These are phyloP conservation scores for Cryphonectria radicalis DNA, from an alignment of 2,329 filamentous ascomycete genomes.

Conservation along the genomic window DNA sequence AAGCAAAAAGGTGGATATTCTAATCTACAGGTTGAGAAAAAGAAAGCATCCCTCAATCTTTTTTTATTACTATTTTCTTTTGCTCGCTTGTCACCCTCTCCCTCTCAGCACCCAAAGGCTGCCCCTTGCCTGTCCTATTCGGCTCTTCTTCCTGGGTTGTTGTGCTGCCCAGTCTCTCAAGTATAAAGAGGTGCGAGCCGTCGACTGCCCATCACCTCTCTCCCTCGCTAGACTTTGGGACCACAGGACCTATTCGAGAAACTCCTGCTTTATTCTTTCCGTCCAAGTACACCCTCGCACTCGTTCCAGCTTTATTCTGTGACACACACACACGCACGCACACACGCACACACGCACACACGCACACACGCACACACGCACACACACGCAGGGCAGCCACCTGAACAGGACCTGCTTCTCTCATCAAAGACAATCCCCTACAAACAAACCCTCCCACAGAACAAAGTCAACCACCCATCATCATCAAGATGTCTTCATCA, in stretches of 20 bases:
- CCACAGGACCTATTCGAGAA: slow-evolving; percentile 4
- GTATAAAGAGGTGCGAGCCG: slow-evolving; percentile 28
- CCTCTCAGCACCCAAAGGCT: slow-evolving; percentile 17
- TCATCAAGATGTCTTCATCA: slow-evolving; percentile 26
- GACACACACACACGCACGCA: background rate
- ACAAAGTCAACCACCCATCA: slow-evolving; percentile 14
- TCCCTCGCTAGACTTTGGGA: slow-evolving; percentile 12
- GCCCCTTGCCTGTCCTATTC: background rate
- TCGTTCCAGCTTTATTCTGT: background rate
- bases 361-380: background rate
- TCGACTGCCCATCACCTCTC: slow-evolving; percentile 21
- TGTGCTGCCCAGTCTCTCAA: slow-evolving; percentile 21
- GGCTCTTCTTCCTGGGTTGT: background rate
- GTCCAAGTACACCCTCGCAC: background rate
- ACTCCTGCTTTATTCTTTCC: background rate
- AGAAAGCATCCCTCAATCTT: slow-evolving; percentile 11
- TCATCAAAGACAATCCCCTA: background rate
- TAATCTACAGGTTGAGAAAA: slow-evolving; percentile 22
- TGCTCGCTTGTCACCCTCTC: background rate
- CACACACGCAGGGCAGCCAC: background rate
- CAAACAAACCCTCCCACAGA: slow-evolving; percentile 6
- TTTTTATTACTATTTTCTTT: background rate
- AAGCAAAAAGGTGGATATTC: slow-evolving; percentile 5
- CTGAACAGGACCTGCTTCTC: background rate
- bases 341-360: background rate